Evolutionary conservation across 257 asterid genomes (phyloP), one percentile per base, ranked within the genome.

Genomic region (Capsicum pubescens): DNA sequence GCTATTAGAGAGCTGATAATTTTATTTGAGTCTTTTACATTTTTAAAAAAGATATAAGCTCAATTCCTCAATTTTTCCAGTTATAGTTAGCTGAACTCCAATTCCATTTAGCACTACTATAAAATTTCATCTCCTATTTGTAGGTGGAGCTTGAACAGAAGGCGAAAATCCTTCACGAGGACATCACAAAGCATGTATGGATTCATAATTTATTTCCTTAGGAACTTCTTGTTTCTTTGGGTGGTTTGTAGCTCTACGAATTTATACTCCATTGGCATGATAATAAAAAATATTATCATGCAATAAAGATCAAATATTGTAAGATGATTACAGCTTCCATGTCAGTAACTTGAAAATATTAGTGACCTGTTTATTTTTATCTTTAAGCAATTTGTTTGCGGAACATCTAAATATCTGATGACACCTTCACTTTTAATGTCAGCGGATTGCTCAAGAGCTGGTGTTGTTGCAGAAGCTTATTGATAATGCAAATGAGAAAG

Each of bases 131-230:
- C 13, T 74, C 60, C 63, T 52, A 6, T 84, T 84, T 84, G 56
- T 95, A 95, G 99, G 95, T 69, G 83, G 92, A 91, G 83, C 89
- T 95, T 86, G 91, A 94, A 88, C 77, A 89, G 91, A 94, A 91
- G 86, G 97, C 93, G 59, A 89, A 90, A 79, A 83, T 83, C 84
- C 91, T 96, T 85, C 99, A 94, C 81, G 87, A 84, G 91, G 98
- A 96, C 87, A 81, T 94, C 67, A 93, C 92, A 42, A 91, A 89
- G 64, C 90, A 92, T 91, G 99, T 95, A 91, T 17, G 91, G 14
- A 61, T 80, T 55, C 85, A 71, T 81, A 61, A 36, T 44, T 61
- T 81, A 63, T 81, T 63, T 46, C 39, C 57, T 17, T 44, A 67
- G 67, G 36, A 17, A 42, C 15, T 70, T 10, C 55, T 69, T 42